These are phyloP conservation scores for Lyophyllum shimeji DNA, from an alignment of 768 basidiomycete species.

Conservation along the genomic window DNA sequence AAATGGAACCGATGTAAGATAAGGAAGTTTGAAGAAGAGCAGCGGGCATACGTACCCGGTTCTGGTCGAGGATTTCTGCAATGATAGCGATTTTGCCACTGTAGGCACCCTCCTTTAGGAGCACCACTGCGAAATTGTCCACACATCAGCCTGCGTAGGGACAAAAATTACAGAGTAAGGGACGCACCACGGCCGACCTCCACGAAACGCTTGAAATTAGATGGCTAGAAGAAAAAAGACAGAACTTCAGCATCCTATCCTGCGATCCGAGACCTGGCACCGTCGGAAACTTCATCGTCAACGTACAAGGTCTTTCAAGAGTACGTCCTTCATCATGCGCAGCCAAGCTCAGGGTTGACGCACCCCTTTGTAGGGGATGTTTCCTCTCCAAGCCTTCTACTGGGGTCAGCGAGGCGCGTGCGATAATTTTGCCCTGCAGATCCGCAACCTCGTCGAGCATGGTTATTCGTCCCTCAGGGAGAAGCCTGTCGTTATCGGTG, in stretches of 20 bases:
- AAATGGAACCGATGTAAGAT: neutral
- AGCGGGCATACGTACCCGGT: conserved; percentile 68
- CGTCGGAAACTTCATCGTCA: too few relatives aligned
- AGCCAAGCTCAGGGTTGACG: too few relatives aligned
- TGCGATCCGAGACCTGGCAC: neutral
- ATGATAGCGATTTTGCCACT: conserved; percentile 93
- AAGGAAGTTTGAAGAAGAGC: neutral
- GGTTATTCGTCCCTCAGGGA: too few relatives aligned
- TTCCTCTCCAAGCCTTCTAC: too few relatives aligned
- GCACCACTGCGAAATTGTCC: conserved; percentile 63
- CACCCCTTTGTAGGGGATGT: too few relatives aligned
- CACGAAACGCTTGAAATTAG: conserved; percentile 95
- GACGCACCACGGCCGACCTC: conserved; percentile 91
- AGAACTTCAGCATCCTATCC: conserved; percentile 12
- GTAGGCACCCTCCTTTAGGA: conserved; percentile 85
- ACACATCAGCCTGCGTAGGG: neutral
- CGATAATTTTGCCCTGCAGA: too few relatives aligned
- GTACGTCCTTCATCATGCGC: too few relatives aligned
- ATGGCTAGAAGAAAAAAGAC: conserved; percentile 45
- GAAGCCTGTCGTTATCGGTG: too few relatives aligned
- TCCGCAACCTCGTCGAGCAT: too few relatives aligned
- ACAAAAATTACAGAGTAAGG: neutral
- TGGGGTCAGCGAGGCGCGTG: too few relatives aligned
- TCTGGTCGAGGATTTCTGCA: conserved; percentile 98
- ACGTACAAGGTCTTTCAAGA: too few relatives aligned